Percentiles rank a stretch among this genome's conserved stretches.
Conservation (phyloP, 1,284 basidiomycete species). For the Austroboletus rostrupii region DNA sequence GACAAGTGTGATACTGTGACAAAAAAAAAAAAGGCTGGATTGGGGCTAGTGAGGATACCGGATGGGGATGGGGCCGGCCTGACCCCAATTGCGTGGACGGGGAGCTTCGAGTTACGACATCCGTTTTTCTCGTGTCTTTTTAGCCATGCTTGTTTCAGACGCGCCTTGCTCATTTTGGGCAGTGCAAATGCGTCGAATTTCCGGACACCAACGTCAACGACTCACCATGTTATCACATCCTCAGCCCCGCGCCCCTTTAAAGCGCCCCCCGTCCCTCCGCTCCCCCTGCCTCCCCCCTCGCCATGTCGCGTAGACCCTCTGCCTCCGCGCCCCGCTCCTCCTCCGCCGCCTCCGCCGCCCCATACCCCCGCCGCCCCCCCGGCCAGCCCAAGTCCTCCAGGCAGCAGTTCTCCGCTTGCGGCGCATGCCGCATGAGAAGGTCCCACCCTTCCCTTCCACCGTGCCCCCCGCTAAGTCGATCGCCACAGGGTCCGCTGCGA, state of each 20-base stretch:
- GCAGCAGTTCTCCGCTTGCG: conserved; percentile 84
- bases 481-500: conserved; percentile 69
- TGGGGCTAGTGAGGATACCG: conserved; percentile 13
- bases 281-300: conserved; percentile 4
- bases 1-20: neutral
- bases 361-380: conserved; percentile 49
- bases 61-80: conserved; percentile 14
- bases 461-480: conserved; percentile 3
- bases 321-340: conserved; percentile 35
- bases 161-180: conserved; percentile 16
- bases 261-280: neutral
- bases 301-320: conserved; percentile 54
- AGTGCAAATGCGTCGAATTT: conserved; percentile 23
- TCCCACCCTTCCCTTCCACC: conserved; percentile 22
- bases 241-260: conserved; percentile 24
- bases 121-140: conserved; percentile 36
- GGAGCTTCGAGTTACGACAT: conserved; percentile 34
- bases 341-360: conserved; percentile 22
- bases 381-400: conserved; percentile 68
- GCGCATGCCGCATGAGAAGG: conserved; percentile 86
- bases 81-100: conserved; percentile 25
- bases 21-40: conserved; percentile 3
- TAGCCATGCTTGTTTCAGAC: conserved; percentile 20
- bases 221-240: conserved; percentile 16
- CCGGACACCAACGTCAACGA: conserved; percentile 33